These are phyloP conservation scores for Xylaria sp. DNA, from an alignment of 2,329 filamentous ascomycete species.

Conservation along the genomic window DNA sequence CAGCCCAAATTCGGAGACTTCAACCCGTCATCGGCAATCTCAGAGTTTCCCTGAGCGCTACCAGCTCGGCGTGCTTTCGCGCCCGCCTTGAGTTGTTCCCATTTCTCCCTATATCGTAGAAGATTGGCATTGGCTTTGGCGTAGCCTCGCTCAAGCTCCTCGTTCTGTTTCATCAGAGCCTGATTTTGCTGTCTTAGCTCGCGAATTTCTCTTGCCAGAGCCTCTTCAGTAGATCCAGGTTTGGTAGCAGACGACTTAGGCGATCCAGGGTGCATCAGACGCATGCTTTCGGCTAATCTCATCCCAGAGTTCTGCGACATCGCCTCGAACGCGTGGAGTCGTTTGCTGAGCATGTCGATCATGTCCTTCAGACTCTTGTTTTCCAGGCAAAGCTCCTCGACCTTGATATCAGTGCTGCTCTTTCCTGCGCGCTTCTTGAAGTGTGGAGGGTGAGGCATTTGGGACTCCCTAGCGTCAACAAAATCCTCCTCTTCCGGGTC, in stretches of 20 bases:
- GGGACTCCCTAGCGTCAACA: constrained; percentile 75
- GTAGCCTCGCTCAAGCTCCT: constrained; percentile 60
- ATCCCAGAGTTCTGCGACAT: constrained; percentile 83
- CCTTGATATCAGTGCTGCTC: constrained; percentile 49
- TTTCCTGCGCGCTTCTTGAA: constrained; percentile 39
- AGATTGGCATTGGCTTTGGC: constrained; percentile 51
- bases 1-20: constrained; percentile 17
- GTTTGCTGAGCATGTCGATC: constrained; percentile 77
- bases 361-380: constrained; percentile 81
- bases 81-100: constrained; percentile 56
- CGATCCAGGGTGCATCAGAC: constrained; percentile 55
- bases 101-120: constrained; percentile 54
- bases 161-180: constrained; percentile 53
- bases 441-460: constrained; percentile 40
- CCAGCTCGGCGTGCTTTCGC: constrained; percentile 47
- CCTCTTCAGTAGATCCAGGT: constrained; percentile 39
- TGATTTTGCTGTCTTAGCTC: constrained; percentile 65
- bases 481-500: constrained; percentile 80
- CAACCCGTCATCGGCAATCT: constrained; percentile 17
- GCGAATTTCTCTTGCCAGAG: constrained; percentile 45
- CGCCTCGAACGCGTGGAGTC: constrained; percentile 89
- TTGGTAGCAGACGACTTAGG: constrained; percentile 36
- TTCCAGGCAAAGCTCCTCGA: constrained; percentile 84
- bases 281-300: constrained; percentile 77
- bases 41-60: constrained; percentile 18